Evolutionary conservation across 1,284 basidiomycete species (phyloP).

Genomic region (Malassezia furfur): DNA sequence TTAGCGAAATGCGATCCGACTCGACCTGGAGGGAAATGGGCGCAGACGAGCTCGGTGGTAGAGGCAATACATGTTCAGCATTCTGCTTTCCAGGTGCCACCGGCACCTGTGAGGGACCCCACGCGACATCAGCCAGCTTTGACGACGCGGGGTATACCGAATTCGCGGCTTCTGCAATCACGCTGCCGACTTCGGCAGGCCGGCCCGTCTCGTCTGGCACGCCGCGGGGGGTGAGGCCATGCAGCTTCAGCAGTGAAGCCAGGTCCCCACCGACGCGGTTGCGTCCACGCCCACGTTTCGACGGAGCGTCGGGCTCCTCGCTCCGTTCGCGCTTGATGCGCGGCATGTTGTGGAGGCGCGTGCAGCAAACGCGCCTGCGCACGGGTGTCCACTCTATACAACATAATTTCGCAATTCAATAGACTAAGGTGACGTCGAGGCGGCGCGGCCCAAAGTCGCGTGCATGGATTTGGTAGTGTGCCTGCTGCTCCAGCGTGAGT

Average conservation of each 20-base stretch:
- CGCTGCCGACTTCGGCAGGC: too few relatives aligned
- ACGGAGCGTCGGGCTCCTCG: background rate
- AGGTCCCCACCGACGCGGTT: constrained; percentile 25
- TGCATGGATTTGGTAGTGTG: background rate
- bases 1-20: background rate
- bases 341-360: constrained; percentile 21
- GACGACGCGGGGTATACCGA: background rate
- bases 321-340: constrained; percentile 13
- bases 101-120: too few relatives aligned
- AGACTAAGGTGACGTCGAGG: background rate
- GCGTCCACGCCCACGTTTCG: constrained; percentile 7
- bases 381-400: too few relatives aligned
- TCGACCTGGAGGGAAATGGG: background rate
- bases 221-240: constrained; percentile 15
- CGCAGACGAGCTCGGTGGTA: background rate
- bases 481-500: background rate
- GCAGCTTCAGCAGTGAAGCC: constrained; percentile 27
- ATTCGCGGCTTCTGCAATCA: too few relatives aligned
- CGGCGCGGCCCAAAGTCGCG: background rate
- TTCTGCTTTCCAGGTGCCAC: too few relatives aligned
- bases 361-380: background rate
- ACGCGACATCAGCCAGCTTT: too few relatives aligned
- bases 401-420: background rate
- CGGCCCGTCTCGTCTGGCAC: background rate
- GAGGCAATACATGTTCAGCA: too few relatives aligned